A percentile compares a stretch with the other conserved stretches of the same genome.
phyloP scores from a whole-genome alignment of 306 rosid genomes.

The Acacia crassicarpa region DNA sequence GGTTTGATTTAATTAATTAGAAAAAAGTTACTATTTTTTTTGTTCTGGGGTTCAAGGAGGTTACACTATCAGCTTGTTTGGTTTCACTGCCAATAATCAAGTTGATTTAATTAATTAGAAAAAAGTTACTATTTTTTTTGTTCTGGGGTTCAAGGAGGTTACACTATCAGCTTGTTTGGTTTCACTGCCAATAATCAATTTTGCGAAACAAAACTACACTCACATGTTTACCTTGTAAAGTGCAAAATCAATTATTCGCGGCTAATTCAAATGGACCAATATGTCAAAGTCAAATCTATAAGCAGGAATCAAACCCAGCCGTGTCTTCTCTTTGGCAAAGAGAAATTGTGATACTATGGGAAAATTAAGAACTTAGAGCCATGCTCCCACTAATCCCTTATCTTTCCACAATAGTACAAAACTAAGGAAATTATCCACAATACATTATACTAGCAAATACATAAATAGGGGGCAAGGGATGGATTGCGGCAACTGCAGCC shows the following conservation, averaged over 20 bases:
- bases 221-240: background rate
- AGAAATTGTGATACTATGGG: background rate
- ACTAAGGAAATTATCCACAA: background rate
- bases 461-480: background rate
- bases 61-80: background rate
- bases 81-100: background rate
- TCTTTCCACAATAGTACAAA: background rate
- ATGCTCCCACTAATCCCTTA: background rate
- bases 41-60: background rate
- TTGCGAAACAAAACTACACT: background rate
- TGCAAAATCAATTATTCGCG: too few relatives aligned
- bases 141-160: background rate
- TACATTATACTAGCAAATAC: background rate
- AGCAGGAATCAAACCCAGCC: background rate
- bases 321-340: background rate
- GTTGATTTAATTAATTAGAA: too few relatives aligned
- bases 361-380: background rate
- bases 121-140: background rate
- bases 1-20: background rate
- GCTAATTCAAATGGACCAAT: background rate
- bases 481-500: background rate
- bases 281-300: background rate
- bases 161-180: background rate
- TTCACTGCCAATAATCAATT: background rate
- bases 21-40: background rate